Evolutionary conservation across 1,139 yeast species (phyloP), one percentile per base, ranked within the genome.

Genomic region (Fermentozyma sake): DNA sequence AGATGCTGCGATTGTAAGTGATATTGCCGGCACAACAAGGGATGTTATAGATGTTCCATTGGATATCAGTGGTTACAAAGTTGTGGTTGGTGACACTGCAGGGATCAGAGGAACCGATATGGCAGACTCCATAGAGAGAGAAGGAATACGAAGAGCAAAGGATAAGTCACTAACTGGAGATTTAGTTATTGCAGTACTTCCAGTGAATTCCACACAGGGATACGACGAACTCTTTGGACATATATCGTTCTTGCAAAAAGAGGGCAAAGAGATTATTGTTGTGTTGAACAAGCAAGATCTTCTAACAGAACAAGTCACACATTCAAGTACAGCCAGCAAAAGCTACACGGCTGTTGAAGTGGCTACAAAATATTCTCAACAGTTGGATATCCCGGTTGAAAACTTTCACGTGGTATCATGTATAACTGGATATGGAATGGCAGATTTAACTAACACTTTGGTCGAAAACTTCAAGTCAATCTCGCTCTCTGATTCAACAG

Each of bases 11-110:
- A 87, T 91, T 21, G 98, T 93, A 0, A 86, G 96, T 47, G 78
- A 78, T 27, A 74, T 84, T 4, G 95, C 96, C 1, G 99, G 99
- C 0, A 91, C 98, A 0, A 91, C 99, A 0, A 68, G 99, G 46
- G 98, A 91, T 50, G 63, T 85, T 0, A 71, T 93, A 12, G 94
- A 87, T 41, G 74, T 87, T 1, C 84, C 89, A 0, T 52, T 91
- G 24, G 91, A 89, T 47, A 73, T 91, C 7, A 72, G 73, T 21
- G 98, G 98, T 0, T 87, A 68, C 53, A 91, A 89, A 48, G 82
- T 87, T 0, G 67, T 86, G 2, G 55, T 89, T 16, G 86, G 94
- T 3, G 98, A 91, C 50, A 89, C 98, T 0, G 99, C 99, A 0
- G 99, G 98, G 0, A 73, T 91, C 3, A 54, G 98, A 34, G 60